A percentile compares a stretch with the other conserved stretches of the same genome.
Conservation (phyloP, 257 asterid species). For the Ilex asprella region DNA sequence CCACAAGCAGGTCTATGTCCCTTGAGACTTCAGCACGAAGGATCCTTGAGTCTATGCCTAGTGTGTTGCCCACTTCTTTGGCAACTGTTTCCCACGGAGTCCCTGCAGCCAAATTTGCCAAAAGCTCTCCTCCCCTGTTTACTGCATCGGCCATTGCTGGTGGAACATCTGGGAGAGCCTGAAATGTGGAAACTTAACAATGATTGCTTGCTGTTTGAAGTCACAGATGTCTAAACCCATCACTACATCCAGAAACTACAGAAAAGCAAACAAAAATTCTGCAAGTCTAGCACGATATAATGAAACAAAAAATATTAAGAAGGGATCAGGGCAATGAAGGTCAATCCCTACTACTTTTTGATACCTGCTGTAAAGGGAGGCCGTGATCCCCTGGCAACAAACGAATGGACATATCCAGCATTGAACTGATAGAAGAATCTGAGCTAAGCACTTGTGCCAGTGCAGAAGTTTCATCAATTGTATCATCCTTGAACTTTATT, state of each 20-base stretch:
- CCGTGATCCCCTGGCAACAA: constrained; percentile 86
- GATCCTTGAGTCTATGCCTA: constrained; percentile 45
- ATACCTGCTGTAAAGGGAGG: constrained; percentile 91
- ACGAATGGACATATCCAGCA: constrained; percentile 94
- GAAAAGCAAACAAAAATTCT: too few relatives aligned
- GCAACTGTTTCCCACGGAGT: constrained; percentile 95
- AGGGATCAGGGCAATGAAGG: neutral
- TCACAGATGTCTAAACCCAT: neutral
- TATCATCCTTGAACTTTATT: constrained; percentile 85
- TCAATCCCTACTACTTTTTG: neutral
- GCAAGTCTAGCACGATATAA: too few relatives aligned
- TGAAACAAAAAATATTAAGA: too few relatives aligned
- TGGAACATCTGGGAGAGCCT: constrained; percentile 86
- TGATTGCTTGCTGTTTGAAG: constrained; percentile 4
- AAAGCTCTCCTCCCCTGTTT: constrained; percentile 74
- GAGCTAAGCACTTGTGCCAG: constrained; percentile 92
- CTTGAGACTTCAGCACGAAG: constrained; percentile 47
- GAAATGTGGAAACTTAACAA: constrained; percentile 10
- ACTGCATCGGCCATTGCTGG: constrained; percentile 95
- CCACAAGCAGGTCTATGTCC: constrained; percentile 65
- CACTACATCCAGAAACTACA: too few relatives aligned
- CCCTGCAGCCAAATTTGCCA: constrained; percentile 72
- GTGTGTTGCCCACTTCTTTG: constrained; percentile 60
- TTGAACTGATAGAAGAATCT: constrained; percentile 80
- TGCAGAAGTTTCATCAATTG: constrained; percentile 80